Evolutionary conservation across 305 asterid species (phyloP), one percentile per base, ranked within the genome.

Genomic region (Fraxinus xanthoxyloides): DNA sequence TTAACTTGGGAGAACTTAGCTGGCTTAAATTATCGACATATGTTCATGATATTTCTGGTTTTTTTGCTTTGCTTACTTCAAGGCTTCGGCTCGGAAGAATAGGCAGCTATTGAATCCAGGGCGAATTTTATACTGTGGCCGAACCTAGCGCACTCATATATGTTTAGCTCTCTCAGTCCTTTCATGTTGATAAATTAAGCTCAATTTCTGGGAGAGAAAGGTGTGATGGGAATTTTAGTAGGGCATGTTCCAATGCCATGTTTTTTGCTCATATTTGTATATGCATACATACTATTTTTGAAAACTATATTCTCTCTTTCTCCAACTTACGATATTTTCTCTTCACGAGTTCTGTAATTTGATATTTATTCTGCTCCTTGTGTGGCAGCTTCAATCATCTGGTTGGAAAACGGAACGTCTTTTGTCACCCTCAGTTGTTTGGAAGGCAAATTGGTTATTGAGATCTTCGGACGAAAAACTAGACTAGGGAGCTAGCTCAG

Each of bases 391-490:
- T 85, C 90, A 84, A 70, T 85, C 93, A 17, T 83, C 84, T 0
- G 97, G 97, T 63, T 96, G 99, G 99, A 93, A 90, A 89, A 90
- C 98, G 0, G 97, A 94, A 78, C 97, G 98, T 13, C 97, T 96
- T 65, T 81, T 91, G 69, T 88, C 98, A 15, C 93, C 98, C 40
- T 90, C 98, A 1, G 89, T 96, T 73, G 90, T 89, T 74, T 96
- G 99, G 99, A 94, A 92, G 89, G 99, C 99, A 32, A 89, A 85
- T 75, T 94, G 99, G 99, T 77, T 84, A 69, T 72, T 72, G 67
- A 81, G 74, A 76, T 83, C 94, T 72, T 87, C 91, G 1, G 90
- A 80, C 43, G 85, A 80, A 38, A 94, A 94, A 84, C 59, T 85
- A 24, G 98, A 96, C 75, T 96, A 85, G 86, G 78, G 26, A 76